Conservation (phyloP, 805 yeast species). For the Yarrowia porcina region DNA sequence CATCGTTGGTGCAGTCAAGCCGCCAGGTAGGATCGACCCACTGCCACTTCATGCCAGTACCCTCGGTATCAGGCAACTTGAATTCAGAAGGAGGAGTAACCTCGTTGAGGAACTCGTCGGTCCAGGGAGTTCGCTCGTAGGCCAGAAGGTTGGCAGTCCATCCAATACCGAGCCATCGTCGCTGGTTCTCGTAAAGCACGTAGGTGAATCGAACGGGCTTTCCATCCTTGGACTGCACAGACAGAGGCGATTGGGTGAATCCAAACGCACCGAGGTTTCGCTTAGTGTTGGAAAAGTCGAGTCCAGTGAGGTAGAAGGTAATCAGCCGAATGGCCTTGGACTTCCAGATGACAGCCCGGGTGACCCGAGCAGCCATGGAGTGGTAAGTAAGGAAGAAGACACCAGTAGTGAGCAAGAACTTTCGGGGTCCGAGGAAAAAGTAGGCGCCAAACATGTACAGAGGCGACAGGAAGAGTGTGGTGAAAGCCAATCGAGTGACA, state of each 20-base stretch:
- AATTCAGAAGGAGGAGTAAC: slow-evolving; percentile 72
- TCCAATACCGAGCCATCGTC: slow-evolving; percentile 97
- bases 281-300: slow-evolving; percentile 59
- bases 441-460: slow-evolving; percentile 67
- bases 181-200: slow-evolving; percentile 89
- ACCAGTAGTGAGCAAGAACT: slow-evolving; percentile 58
- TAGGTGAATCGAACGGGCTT: slow-evolving; percentile 78
- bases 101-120: slow-evolving; percentile 91
- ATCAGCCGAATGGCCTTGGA: slow-evolving; percentile 65
- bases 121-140: slow-evolving; percentile 95
- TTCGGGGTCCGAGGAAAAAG: slow-evolving; percentile 68
- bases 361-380: slow-evolving; percentile 77
- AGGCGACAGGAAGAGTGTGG: slow-evolving; percentile 84
- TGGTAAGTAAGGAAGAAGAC: slow-evolving; percentile 72
- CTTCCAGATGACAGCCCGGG: slow-evolving; percentile 82
- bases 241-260: slow-evolving; percentile 31
- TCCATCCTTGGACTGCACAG: slow-evolving; percentile 38
- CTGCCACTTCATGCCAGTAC: slow-evolving; percentile 76
- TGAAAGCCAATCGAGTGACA: slow-evolving; percentile 71
- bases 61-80: slow-evolving; percentile 69
- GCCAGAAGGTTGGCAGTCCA: slow-evolving; percentile 92
- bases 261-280: slow-evolving; percentile 34
- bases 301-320: slow-evolving; percentile 81
- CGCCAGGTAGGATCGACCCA: slow-evolving; percentile 96
- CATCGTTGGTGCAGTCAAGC: slow-evolving; percentile 83